Conservation (phyloP, 805 yeast species). For the Metschnikowia santaceciliae region DNA sequence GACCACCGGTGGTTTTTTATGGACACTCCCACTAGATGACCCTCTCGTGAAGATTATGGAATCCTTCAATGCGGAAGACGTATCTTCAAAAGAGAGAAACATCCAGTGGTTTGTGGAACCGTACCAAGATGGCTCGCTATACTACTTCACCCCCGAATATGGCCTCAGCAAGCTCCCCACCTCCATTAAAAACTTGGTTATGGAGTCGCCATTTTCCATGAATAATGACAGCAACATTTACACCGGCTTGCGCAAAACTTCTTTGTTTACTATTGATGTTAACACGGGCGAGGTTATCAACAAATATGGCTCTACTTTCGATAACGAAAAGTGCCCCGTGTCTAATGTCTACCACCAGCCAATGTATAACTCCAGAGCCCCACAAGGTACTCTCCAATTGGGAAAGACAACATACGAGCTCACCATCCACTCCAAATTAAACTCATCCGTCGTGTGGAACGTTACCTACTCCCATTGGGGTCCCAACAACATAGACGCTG, state of each 20-base stretch:
- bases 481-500: conserved; percentile 77
- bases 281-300: conserved; percentile 69
- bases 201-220: conserved; percentile 81
- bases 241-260: conserved; percentile 78
- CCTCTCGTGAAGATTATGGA: conserved; percentile 51
- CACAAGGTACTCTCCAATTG: conserved; percentile 1
- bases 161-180: conserved; percentile 84
- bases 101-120: conserved; percentile 89
- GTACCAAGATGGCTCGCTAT: conserved; percentile 74
- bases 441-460: conserved; percentile 64
- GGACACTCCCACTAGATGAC: conserved; percentile 68
- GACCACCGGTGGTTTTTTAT: conserved; percentile 64
- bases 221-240: conserved; percentile 74
- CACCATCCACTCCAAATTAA: conserved; percentile 69
- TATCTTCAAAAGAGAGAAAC: conserved; percentile 20
- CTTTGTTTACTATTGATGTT: conserved; percentile 70
- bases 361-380: not conserved
- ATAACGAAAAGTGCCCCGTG: conserved; percentile 32
- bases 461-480: conserved; percentile 89
- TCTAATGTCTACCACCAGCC: conserved; percentile 21
- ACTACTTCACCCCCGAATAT: conserved; percentile 66
- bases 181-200: conserved; percentile 68
- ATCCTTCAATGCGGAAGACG: conserved; percentile 6
- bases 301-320: conserved; percentile 50
- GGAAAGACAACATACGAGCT: conserved; percentile 74